Percentiles rank a stretch among this genome's conserved stretches.
Conservation (phyloP, 2,329 filamentous ascomycete species). For the Aschersonia sp. region DNA sequence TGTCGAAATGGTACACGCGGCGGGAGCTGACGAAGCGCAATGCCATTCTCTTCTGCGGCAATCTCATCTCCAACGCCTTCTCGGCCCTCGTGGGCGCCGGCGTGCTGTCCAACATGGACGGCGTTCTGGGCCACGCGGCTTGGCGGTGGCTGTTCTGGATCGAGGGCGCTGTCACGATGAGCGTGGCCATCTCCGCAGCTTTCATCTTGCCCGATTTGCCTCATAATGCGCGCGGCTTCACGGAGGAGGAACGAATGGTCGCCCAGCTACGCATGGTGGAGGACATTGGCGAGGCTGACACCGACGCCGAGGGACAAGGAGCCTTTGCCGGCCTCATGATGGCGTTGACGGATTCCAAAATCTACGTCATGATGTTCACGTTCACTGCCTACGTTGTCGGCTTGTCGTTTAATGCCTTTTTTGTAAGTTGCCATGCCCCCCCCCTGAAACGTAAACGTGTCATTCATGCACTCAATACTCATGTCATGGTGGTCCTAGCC, state of each 20-base stretch:
- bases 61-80: constrained; percentile 45
- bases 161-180: constrained; percentile 38
- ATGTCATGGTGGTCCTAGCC: constrained; percentile 17
- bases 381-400: constrained; percentile 47
- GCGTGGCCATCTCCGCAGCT: constrained; percentile 27
- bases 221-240: constrained; percentile 41
- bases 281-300: constrained; percentile 41
- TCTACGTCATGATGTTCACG: constrained; percentile 49
- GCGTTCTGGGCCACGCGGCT: constrained; percentile 34
- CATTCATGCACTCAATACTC: constrained; percentile 1
- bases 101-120: constrained; percentile 44
- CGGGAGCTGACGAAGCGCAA: constrained; percentile 39
- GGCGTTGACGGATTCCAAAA: constrained; percentile 45
- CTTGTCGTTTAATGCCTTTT: constrained; percentile 43
- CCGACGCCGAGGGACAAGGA: constrained; percentile 33
- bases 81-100: constrained; percentile 43
- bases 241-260: constrained; percentile 39
- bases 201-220: constrained; percentile 41
- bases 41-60: constrained; percentile 43
- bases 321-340: constrained; percentile 39
- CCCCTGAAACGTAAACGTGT: too few species aligned
- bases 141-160: constrained; percentile 51
- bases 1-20: constrained; percentile 54
- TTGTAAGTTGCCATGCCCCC: constrained; percentile 24
- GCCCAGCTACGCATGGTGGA: constrained; percentile 41